These are phyloP conservation scores for Cornus florida DNA, from an alignment of 148 eudicot genomes.

Conservation along the genomic window DNA sequence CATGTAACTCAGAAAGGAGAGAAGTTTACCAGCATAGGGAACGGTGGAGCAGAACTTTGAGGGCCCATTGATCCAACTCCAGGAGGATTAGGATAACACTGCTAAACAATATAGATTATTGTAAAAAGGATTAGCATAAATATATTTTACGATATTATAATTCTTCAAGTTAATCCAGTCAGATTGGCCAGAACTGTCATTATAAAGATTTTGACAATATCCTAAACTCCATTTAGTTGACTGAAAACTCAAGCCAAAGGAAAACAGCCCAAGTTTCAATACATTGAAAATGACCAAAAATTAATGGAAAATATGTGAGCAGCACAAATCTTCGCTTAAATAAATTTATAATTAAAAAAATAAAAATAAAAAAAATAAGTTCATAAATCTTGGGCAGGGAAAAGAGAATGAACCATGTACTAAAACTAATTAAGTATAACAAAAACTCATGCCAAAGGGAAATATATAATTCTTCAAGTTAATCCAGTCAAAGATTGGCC, in stretches of 20 bases:
- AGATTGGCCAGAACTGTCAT: background rate
- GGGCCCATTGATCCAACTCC: too few relatives aligned
- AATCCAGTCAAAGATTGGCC: conserved; percentile 41
- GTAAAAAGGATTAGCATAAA: too few relatives aligned
- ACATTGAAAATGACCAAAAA: background rate
- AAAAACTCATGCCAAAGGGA: background rate
- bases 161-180: background rate
- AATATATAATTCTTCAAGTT: too few relatives aligned
- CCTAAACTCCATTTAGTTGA: background rate
- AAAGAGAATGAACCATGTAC: too few relatives aligned
- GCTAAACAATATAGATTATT: too few relatives aligned
- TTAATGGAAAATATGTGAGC: background rate
- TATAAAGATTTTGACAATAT: background rate
- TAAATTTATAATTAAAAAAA: too few relatives aligned
- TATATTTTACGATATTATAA: too few relatives aligned
- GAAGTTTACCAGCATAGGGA: conserved; percentile 59
- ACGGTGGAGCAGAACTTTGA: conserved; percentile 62
- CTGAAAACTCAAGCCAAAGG: background rate
- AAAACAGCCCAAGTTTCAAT: background rate
- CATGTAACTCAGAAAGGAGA: background rate
- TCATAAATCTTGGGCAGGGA: background rate
- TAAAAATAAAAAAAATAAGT: background rate
- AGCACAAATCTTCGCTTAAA: background rate
- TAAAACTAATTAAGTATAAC: too few relatives aligned
- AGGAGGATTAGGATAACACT: too few relatives aligned